Evolutionary conservation across 1,284 basidiomycete species (phyloP), one percentile per base, ranked within the genome.

Genomic region (Rhizoctonia solani): DNA sequence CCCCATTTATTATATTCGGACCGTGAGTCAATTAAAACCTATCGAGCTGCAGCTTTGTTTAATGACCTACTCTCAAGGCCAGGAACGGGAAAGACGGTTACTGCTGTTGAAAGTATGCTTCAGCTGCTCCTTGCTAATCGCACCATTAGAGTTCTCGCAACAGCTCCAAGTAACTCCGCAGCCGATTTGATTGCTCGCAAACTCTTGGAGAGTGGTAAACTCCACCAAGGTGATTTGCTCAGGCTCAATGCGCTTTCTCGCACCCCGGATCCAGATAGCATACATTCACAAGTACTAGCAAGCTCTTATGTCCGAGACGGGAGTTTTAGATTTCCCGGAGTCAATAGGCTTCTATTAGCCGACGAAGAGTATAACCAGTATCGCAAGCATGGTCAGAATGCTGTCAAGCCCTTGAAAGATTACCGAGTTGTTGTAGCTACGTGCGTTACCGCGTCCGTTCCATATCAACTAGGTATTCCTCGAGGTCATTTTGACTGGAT

Each of bases 31-130:
- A 13, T 21, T 27, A 47, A 27, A 21, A 13, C 3, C 25, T 13
- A 29, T 56, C 5, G n/a, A 32, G 8, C n/a, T n/a, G 25, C 13
- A 5, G 21, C 23, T 19, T 49, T n/a, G 16, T 8, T 14, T 27
- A 23, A 42, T 11, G 23, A 5, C 49, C 16, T 50, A n/a, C 46
- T 29, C 42, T n/a, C 25, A 53, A 87, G 85, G 3, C 85, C 85
- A 3, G 85, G 87, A 11, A 88, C 87, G 0, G 87, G 87, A 0
- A 89, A 88, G 75, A 89, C 87, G 0, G 81, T 88, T 14, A 88
- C 86, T 0, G 78, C 86, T 2, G 81, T 89, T 0, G 87, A 90
- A 74, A 80, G 84, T 0, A 87, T 89, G 21, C 78, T 76, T 1
- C 88, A 89, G 72, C 71, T 89, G 11, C 75, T 88, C 0, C 69